Percentiles rank a stretch among this genome's conserved stretches.
phyloP scores from a whole-genome alignment of 148 eudicot genomes.

The Amaranthus palmeri region DNA sequence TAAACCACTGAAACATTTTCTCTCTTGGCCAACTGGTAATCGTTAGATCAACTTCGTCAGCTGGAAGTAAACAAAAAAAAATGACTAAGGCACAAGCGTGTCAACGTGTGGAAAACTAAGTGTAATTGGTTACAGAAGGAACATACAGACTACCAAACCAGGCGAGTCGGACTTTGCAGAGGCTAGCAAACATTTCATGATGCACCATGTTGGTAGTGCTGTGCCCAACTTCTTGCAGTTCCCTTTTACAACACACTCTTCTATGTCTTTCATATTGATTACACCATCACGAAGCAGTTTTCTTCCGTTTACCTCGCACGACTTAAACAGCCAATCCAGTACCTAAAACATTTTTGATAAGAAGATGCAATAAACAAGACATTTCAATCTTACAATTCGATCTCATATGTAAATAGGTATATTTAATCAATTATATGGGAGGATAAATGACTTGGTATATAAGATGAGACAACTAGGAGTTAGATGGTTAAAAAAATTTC shows the following conservation, averaged over 20 bases:
- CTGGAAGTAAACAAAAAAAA: slow-evolving; percentile 24
- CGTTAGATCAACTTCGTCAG: slow-evolving; percentile 57
- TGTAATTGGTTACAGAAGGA: neutral
- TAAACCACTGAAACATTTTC: slow-evolving; percentile 67
- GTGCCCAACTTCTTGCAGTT: slow-evolving; percentile 62
- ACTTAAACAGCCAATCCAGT: slow-evolving; percentile 87
- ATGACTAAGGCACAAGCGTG: neutral
- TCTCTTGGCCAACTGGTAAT: slow-evolving; percentile 63
- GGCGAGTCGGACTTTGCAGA: slow-evolving; percentile 68
- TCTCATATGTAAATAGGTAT: neutral
- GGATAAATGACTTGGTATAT: neutral
- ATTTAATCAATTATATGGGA: neutral
- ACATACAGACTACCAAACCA: slow-evolving; percentile 72
- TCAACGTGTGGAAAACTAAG: neutral
- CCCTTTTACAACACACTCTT: slow-evolving; percentile 58
- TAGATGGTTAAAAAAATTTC: too few species aligned
- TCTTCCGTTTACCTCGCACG: slow-evolving; percentile 76
- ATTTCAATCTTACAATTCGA: neutral
- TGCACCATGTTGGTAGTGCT: slow-evolving; percentile 78
- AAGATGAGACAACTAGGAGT: neutral
- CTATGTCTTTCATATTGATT: slow-evolving; percentile 66
- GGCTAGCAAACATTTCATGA: slow-evolving; percentile 66
- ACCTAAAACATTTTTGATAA: slow-evolving; percentile 36
- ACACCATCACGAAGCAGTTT: slow-evolving; percentile 61
- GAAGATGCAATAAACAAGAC: neutral